Percentiles rank a stretch among this genome's conserved stretches.
Evolutionary conservation across 306 rosid genomes (phyloP).

Genomic region (Dalbergia cultrata): DNA sequence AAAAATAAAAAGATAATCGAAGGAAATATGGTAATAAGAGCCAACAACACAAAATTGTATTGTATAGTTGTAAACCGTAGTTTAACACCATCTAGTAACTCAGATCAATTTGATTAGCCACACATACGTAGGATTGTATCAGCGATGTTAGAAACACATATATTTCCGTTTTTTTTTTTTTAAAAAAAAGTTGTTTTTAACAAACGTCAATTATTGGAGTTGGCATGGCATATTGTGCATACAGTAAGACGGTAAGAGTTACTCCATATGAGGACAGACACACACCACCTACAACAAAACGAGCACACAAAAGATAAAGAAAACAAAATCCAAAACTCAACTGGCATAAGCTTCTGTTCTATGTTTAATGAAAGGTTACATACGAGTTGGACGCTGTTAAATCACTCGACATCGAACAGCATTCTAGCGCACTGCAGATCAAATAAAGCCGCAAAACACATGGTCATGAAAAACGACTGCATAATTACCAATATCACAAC

Average conservation of each 20-base stretch:
- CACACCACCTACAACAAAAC: neutral
- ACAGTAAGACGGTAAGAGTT: neutral
- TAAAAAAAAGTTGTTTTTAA: neutral
- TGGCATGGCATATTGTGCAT: neutral
- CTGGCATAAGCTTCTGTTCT: neutral
- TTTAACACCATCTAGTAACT: neutral
- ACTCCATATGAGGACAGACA: too few species aligned
- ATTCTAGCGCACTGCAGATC: neutral
- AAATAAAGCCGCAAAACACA: neutral
- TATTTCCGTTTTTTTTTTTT: too few species aligned
- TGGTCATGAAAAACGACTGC: neutral
- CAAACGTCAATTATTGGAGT: neutral
- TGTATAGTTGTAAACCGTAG: neutral
- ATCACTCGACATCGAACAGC: neutral
- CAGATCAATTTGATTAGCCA: neutral
- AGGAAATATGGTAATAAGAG: neutral
- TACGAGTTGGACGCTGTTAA: neutral
- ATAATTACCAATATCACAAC: neutral
- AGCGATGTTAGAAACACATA: neutral
- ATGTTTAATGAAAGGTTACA: neutral
- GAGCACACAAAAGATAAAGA: neutral
- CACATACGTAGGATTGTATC: neutral
- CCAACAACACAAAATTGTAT: neutral
- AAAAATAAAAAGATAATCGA: neutral
- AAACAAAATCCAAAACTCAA: constrained; percentile 1